These are phyloP conservation scores for Erucastrum elatum DNA, from an alignment of 345 rosid genomes.

Conservation along the genomic window DNA sequence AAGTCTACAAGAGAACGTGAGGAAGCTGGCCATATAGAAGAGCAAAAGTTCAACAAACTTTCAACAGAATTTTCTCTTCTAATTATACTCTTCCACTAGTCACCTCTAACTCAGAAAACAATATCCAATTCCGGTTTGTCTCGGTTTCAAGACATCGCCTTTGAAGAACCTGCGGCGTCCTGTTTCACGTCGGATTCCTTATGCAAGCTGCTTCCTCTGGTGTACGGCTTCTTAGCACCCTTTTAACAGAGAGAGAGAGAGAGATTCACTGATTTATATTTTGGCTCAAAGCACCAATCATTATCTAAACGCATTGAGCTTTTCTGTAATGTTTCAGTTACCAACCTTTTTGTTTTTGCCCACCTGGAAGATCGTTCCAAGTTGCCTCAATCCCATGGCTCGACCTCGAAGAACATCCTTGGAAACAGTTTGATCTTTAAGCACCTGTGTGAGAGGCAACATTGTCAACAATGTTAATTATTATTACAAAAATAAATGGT, in stretches of 20 bases:
- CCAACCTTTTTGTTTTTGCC: constrained; percentile 39
- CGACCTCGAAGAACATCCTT: constrained; percentile 63
- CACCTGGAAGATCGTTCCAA: constrained; percentile 89
- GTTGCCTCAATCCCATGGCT: constrained; percentile 71
- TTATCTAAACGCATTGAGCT: background rate
- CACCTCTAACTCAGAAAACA: background rate
- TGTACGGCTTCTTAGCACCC: constrained; percentile 80
- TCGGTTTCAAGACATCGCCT: constrained; percentile 17
- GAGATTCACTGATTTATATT: background rate
- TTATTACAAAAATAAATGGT: background rate
- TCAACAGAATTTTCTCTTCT: background rate
- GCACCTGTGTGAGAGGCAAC: constrained; percentile 49
- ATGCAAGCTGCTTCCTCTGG: constrained; percentile 76
- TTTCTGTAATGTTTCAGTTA: constrained; percentile 9
- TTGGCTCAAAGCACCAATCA: background rate
- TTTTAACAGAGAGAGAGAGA: constrained; percentile 12
- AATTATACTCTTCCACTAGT: background rate
- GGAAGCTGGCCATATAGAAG: too few relatives aligned
- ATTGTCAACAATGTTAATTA: background rate
- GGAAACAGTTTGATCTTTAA: constrained; percentile 72
- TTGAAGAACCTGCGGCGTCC: constrained; percentile 32
- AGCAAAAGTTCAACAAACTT: background rate
- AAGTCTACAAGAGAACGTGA: too few relatives aligned
- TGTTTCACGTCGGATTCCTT: constrained; percentile 42
- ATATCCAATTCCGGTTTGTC: background rate